A percentile compares a stretch with the other conserved stretches of the same genome.
phyloP scores from a whole-genome alignment of 305 asterid genomes.

The Stenogyne calaminthoides region DNA sequence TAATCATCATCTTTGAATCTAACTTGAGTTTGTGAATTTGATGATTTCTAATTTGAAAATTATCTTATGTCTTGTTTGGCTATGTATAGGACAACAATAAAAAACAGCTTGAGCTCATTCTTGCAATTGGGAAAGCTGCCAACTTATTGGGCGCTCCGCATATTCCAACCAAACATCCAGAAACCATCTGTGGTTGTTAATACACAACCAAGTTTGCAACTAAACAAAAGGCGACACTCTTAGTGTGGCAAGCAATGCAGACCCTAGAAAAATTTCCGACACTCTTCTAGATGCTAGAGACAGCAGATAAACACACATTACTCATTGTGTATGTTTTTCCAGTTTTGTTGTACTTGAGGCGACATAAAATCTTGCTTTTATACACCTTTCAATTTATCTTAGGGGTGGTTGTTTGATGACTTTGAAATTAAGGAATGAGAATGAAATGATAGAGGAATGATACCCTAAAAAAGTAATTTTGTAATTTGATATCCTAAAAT shows the following conservation, averaged over 20 bases:
- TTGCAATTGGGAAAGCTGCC: constrained; percentile 65
- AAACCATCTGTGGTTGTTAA: constrained; percentile 38
- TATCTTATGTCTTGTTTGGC: too few species aligned
- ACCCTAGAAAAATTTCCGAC: not conserved
- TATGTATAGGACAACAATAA: constrained; percentile 74
- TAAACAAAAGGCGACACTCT: constrained; percentile 18
- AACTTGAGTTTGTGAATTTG: too few species aligned
- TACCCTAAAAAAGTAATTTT: too few species aligned
- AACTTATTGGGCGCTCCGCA: constrained; percentile 31
- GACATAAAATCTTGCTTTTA: not conserved
- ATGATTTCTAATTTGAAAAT: too few species aligned
- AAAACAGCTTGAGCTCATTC: constrained; percentile 84
- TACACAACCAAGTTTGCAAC: constrained; percentile 16
- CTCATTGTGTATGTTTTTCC: not conserved
- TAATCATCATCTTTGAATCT: too few species aligned
- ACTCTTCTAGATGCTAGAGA: not conserved
- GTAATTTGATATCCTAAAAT: too few species aligned
- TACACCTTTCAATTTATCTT: too few species aligned
- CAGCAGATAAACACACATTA: not conserved
- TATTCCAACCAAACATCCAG: constrained; percentile 29
- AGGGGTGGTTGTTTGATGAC: too few species aligned
- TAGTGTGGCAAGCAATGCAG: constrained; percentile 12
- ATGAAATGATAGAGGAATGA: too few species aligned
- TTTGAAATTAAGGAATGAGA: too few species aligned
- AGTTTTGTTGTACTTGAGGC: not conserved